Percentiles rank a stretch among this genome's conserved stretches.
phyloP scores from a whole-genome alignment of 441 rosid species.

The Hura crepitans region DNA sequence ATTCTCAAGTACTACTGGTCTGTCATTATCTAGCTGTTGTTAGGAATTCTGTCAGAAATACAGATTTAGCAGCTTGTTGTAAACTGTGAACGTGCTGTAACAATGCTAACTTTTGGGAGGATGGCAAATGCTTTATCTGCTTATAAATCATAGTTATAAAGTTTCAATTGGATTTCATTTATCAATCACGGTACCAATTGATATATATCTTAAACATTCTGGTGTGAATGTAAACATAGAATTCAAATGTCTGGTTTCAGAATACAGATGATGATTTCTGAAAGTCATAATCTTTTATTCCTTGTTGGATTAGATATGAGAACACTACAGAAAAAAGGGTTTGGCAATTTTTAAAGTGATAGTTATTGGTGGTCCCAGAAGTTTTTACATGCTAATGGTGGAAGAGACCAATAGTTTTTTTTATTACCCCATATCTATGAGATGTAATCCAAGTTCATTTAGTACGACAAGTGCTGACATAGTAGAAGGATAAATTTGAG shows the following conservation, averaged over 20 bases:
- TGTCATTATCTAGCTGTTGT: background rate
- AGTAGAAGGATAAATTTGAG: slow-evolving; percentile 13
- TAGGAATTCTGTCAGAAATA: background rate
- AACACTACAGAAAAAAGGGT: slow-evolving; percentile 24
- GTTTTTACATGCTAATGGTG: slow-evolving; percentile 16
- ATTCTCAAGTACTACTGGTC: background rate
- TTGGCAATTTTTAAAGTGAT: slow-evolving; percentile 24
- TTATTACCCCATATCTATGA: slow-evolving; percentile 23
- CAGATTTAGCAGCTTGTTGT: slow-evolving; percentile 4
- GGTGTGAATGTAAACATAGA: background rate
- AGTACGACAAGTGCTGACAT: slow-evolving; percentile 22
- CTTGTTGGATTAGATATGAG: slow-evolving; percentile 27
- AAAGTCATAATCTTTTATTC: slow-evolving; percentile 16
- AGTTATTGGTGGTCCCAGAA: slow-evolving; percentile 30
- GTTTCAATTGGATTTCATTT: background rate
- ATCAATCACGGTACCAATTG: background rate
- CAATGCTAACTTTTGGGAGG: background rate
- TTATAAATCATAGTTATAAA: background rate
- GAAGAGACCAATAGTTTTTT: slow-evolving; percentile 24
- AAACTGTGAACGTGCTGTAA: background rate
- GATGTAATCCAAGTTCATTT: slow-evolving; percentile 12
- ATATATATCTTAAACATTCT: background rate
- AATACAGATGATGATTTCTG: slow-evolving; percentile 1
- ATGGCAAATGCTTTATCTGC: background rate
- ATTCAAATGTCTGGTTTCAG: slow-evolving; percentile 9